A percentile compares a stretch with the other conserved stretches of the same genome.
These are phyloP conservation scores for Naumovozyma castellii DNA, from an alignment of 805 yeast species.

Conservation along the genomic window DNA sequence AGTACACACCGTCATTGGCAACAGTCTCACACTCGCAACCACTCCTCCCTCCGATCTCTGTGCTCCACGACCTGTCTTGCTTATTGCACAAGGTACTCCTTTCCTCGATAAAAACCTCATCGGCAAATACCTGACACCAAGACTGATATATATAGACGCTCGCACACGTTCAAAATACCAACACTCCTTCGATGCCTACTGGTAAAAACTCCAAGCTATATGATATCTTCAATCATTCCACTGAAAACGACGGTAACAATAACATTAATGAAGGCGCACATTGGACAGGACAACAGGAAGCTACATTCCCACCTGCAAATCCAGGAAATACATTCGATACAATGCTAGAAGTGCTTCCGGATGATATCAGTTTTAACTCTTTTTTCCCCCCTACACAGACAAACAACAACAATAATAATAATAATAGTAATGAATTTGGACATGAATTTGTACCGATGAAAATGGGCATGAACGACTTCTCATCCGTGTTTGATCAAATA, in stretches of 20 bases:
- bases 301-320: background rate
- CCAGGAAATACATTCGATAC: slow-evolving; percentile 20
- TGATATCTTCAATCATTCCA: slow-evolving; percentile 1
- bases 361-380: slow-evolving; percentile 18
- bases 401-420: background rate
- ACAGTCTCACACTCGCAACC: too few species aligned
- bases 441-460: background rate
- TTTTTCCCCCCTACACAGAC: slow-evolving; percentile 4
- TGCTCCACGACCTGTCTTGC: too few species aligned
- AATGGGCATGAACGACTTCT: background rate
- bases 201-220: background rate
- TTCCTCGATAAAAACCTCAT: too few species aligned
- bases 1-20: too few species aligned
- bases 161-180: too few species aligned
- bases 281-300: background rate
- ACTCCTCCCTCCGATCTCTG: too few species aligned
- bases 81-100: too few species aligned
- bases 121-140: too few species aligned
- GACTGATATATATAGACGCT: too few species aligned
- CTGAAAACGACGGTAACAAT: slow-evolving; percentile 1
- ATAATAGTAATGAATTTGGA: slow-evolving; percentile 1
- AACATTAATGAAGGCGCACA: slow-evolving; percentile 1
- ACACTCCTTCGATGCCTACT: background rate
- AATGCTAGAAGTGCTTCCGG: slow-evolving; percentile 30
- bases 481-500: background rate